Conservation (phyloP, 2,329 filamentous ascomycete species). For the Phialophora chinensis region DNA sequence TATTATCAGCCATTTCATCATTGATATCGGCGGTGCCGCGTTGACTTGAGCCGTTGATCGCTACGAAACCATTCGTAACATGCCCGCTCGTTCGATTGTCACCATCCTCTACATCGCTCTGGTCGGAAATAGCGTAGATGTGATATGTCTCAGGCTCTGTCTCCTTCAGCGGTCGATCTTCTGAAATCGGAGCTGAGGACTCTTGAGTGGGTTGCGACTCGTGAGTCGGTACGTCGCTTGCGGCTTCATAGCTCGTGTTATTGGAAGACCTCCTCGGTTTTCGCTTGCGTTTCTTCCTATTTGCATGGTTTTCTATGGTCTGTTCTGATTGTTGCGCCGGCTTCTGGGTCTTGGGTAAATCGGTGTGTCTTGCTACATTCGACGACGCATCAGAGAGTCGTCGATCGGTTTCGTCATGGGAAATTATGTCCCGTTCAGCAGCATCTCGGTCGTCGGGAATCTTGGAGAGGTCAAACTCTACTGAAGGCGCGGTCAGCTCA, state of each 20-base stretch:
- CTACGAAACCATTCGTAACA: background rate
- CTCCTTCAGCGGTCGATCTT: slow-evolving; percentile 26
- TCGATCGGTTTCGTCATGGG: background rate
- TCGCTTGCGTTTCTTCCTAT: slow-evolving; percentile 18
- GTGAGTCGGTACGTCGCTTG: background rate
- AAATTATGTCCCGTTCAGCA: background rate
- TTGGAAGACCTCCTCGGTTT: slow-evolving; percentile 5
- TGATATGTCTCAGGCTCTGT: slow-evolving; percentile 38
- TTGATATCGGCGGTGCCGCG: background rate
- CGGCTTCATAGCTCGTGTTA: background rate
- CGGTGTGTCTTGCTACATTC: slow-evolving; percentile 13
- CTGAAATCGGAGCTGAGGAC: background rate
- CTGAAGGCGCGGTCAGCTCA: slow-evolving; percentile 10
- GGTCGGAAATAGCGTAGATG: slow-evolving; percentile 34
- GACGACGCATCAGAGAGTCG: background rate
- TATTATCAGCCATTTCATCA: background rate
- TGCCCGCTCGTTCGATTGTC: background rate
- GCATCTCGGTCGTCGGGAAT: slow-evolving; percentile 35
- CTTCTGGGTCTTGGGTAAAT: background rate
- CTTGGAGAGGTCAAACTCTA: slow-evolving; percentile 34
- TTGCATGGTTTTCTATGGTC: background rate
- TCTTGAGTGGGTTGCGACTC: background rate
- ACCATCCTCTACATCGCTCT: slow-evolving; percentile 22
- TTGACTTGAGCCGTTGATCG: slow-evolving; percentile 5
- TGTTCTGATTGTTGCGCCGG: background rate